phyloP scores from a whole-genome alignment of 495 filamentous ascomycete species.

The Cercophora sp. region DNA sequence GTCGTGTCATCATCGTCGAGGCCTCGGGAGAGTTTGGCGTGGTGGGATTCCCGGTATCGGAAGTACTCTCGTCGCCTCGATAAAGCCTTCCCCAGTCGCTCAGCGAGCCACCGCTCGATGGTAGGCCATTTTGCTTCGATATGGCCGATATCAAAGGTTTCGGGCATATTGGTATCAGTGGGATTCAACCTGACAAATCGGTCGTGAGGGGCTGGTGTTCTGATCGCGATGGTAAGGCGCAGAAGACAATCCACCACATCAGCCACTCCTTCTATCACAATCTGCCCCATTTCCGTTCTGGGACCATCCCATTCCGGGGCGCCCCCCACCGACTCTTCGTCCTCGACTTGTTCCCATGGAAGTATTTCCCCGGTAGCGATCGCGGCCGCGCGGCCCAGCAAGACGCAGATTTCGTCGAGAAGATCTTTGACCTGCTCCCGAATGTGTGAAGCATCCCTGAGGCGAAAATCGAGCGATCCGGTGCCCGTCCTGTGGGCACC shows the following conservation, averaged over 20 bases:
- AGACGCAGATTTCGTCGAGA: constrained; percentile 18
- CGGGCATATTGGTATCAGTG: constrained; percentile 2
- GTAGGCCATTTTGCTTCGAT: background rate
- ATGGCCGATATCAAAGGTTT: background rate
- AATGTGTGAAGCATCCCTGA: constrained; percentile 42
- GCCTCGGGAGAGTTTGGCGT: constrained; percentile 25
- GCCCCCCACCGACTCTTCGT: background rate
- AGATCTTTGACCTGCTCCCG: constrained; percentile 30
- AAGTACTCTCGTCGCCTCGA: constrained; percentile 37
- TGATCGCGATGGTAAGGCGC: constrained; percentile 12
- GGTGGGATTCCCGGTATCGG: constrained; percentile 37
- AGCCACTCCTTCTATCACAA: constrained; percentile 1
- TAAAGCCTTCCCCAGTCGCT: constrained; percentile 39
- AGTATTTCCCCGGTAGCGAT: background rate
- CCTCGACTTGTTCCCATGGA: constrained; percentile 6
- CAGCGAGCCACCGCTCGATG: constrained; percentile 12
- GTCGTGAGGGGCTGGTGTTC: constrained; percentile 20
- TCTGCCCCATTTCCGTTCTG: constrained; percentile 5
- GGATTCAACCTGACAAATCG: constrained; percentile 1
- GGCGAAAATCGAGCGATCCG: constrained; percentile 34
- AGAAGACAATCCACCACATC: constrained; percentile 10
- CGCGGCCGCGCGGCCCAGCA: background rate
- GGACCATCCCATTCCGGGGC: background rate
- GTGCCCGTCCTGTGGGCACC: background rate
- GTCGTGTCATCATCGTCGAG: constrained; percentile 1